Evolutionary conservation across 164 flowering plant species (phyloP).

Genomic region (Warburgia ugandensis): DNA sequence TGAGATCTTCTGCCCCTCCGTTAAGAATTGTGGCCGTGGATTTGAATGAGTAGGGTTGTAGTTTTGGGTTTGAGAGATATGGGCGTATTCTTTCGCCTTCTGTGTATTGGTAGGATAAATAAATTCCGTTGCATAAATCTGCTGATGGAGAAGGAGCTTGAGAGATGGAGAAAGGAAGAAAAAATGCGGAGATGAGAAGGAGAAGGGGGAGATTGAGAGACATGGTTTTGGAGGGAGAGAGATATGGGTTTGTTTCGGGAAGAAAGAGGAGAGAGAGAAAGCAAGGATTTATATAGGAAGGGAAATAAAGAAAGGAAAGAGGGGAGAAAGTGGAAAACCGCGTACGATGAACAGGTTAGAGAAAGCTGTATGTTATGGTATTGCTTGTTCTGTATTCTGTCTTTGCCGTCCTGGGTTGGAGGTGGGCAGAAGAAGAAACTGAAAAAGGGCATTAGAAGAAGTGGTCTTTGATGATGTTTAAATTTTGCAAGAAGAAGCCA

Average conservation of each 20-base stretch:
- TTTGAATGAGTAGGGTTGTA: conserved; percentile 79
- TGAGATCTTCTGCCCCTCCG: conserved; percentile 46
- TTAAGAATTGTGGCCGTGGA: conserved; percentile 48
- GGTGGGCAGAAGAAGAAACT: no score
- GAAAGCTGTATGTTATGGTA: background rate
- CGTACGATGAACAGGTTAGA: background rate
- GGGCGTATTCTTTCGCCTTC: conserved; percentile 37
- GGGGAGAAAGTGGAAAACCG: background rate
- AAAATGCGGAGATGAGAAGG: conserved; percentile 3
- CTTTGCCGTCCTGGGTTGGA: background rate
- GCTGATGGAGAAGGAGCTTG: conserved; percentile 33
- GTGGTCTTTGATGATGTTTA: no score
- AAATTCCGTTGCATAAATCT: conserved; percentile 54
- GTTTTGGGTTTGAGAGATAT: conserved; percentile 46
- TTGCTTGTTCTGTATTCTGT: background rate
- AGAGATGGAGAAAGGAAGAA: conserved; percentile 9
- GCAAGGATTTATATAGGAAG: no score
- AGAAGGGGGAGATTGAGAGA: background rate
- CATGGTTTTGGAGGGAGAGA: background rate
- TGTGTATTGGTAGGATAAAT: conserved; percentile 37
- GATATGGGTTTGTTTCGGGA: background rate
- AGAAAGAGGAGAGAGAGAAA: background rate
- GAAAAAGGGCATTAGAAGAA: no score
- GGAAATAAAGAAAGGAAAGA: no score
- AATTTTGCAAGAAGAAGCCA: no score